Evolutionary conservation across 805 yeast genomes (phyloP), one percentile per base, ranked within the genome.

Genomic region (Suhomyces sp.): DNA sequence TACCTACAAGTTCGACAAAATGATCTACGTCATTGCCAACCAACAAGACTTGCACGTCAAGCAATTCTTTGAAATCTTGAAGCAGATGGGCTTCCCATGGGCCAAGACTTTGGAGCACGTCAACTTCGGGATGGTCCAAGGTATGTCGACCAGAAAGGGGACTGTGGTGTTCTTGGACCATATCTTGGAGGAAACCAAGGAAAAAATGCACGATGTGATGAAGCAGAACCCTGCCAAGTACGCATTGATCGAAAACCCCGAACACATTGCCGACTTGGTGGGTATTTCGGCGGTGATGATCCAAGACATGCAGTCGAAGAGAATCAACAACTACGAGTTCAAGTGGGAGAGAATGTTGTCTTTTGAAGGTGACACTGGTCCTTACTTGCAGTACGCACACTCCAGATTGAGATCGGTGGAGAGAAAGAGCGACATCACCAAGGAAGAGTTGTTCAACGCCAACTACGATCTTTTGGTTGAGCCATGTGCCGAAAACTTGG

Each of bases 291-390:
- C 99, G 5, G 96, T 94, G 56, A 92, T 94, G 97, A 89, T 94
- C 66, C 99, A 94, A 80, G 99, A 94, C 73, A 92, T 94, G 98
- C 96, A 90, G 74, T 85, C 96, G 56, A 94, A 94, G 78, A 87
- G 99, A 73, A 83, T 93, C 73, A 91, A 93, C 79, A 93, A 94
- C 77, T 94, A 94, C 77, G 90, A 86, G 65, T 94, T 94, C 76
- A 89, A 90, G 73, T 94, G 99, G 99, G 90, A 89, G 64, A 88
- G 99, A 78, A 94, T 94, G 97, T 81, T 88, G 45, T 90, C 98
- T 3, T 92, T 94, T 60, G 99, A 94, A 79, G 99, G 99, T 74
- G 99, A 94, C 74, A 94, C 99, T 53, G 99, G 99, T 69, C 98
- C 99, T 55, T 94, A 94, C 76, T 81, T 94, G 70, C 99, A 94